These are phyloP conservation scores for Trypanosoma vivax DNA, from an alignment of 208 protist species.

Conservation along the genomic window DNA sequence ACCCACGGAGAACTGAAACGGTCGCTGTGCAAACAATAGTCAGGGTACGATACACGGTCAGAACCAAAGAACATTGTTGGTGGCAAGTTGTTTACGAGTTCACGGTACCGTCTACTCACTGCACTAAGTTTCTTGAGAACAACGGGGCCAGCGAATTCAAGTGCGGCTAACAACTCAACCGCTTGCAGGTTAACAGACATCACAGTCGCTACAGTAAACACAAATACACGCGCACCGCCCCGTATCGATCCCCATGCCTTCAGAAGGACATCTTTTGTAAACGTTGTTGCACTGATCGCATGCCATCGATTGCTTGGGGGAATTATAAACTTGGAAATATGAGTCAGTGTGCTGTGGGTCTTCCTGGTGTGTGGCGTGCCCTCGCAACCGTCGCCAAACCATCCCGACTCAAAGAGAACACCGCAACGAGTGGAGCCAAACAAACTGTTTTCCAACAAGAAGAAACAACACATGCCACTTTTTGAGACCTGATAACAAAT, in stretches of 20 bases:
- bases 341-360: background rate
- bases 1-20: conserved; percentile 55
- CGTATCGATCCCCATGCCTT: conserved; percentile 10
- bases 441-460: conserved; percentile 66
- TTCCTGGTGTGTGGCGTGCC: background rate
- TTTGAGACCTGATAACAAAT: conserved; percentile 60
- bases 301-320: conserved; percentile 10
- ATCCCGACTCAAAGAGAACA: conserved; percentile 71
- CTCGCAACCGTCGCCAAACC: conserved; percentile 23
- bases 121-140: conserved; percentile 62
- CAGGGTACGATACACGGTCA: conserved; percentile 45
- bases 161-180: conserved; percentile 56
- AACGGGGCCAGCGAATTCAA: conserved; percentile 58
- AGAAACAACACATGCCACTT: conserved; percentile 43
- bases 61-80: conserved; percentile 51
- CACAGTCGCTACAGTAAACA: conserved; percentile 46
- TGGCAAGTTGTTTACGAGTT: conserved; percentile 61
- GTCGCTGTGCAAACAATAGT: conserved; percentile 57
- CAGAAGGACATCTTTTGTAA: background rate
- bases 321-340: conserved; percentile 9
- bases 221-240: conserved; percentile 19
- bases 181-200: conserved; percentile 40
- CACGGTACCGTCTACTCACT: conserved; percentile 52
- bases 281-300: conserved; percentile 3
- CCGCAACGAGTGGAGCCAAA: conserved; percentile 51